Conservation (phyloP, 2,329 filamentous ascomycete species). For the Drechmeria coniospora region DNA sequence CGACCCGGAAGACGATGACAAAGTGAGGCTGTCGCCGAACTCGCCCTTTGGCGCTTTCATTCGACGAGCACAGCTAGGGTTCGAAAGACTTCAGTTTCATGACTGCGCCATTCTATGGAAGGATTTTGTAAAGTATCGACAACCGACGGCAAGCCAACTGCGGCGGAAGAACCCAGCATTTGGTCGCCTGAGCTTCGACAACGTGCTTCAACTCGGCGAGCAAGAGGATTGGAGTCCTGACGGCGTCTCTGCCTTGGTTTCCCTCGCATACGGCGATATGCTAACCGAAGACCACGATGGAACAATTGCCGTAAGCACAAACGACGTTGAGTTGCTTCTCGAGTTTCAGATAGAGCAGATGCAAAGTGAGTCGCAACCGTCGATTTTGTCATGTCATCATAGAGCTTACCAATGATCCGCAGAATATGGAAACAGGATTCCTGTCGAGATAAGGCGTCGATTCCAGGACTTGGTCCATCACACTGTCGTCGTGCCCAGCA, state of each 20-base stretch:
- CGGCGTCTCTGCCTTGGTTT: conserved; percentile 28
- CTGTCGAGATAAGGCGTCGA: conserved; percentile 54
- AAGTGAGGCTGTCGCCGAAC: conserved; percentile 49
- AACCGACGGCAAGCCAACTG: conserved; percentile 53
- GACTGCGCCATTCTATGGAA: conserved; percentile 70
- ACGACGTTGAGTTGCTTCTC: conserved; percentile 66
- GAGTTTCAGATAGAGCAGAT: conserved; percentile 82
- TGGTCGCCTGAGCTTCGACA: conserved; percentile 40
- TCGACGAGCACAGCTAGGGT: conserved; percentile 63
- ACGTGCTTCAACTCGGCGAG: conserved; percentile 34
- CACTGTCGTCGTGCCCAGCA: conserved; percentile 51
- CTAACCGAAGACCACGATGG: conserved; percentile 25
- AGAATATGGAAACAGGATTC: conserved; percentile 67
- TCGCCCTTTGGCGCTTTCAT: conserved; percentile 76
- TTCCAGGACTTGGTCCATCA: conserved; percentile 55
- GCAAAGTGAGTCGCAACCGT: conserved; percentile 43
- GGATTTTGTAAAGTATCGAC: conserved; percentile 64
- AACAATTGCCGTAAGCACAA: conserved; percentile 46
- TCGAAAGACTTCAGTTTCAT: conserved; percentile 63
- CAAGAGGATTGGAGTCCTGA: conserved; percentile 31
- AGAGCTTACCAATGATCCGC: conserved; percentile 4
- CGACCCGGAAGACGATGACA: conserved; percentile 24
- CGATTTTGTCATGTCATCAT: not conserved
- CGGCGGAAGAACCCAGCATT: conserved; percentile 47
- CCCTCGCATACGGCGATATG: conserved; percentile 37